Percentiles rank a stretch among this genome's conserved stretches.
phyloP scores from a whole-genome alignment of 2,329 filamentous ascomycete species.

The Phialophora tarda region DNA sequence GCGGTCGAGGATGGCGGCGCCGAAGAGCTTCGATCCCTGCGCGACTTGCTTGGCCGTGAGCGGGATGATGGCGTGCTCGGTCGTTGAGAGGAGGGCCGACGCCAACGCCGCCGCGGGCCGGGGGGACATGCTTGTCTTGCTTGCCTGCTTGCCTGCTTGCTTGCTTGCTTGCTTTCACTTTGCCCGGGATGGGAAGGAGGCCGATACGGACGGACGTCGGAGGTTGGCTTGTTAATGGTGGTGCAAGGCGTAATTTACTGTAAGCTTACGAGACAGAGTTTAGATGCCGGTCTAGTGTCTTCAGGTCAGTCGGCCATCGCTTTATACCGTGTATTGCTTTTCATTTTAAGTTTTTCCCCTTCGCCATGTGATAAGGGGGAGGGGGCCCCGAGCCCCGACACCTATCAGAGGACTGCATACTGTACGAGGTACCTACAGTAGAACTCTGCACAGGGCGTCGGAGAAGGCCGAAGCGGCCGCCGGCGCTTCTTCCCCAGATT shows the following conservation, averaged over 20 bases:
- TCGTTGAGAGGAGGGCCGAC: constrained; percentile 27
- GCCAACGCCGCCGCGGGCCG: constrained; percentile 24
- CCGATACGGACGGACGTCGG: not conserved
- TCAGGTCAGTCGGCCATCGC: no score
- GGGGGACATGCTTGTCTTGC: constrained; percentile 1
- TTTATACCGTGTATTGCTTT: not conserved
- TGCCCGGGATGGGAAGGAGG: not conserved
- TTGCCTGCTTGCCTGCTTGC: not conserved
- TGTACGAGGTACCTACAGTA: not conserved
- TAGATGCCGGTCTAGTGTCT: not conserved
- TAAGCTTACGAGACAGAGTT: not conserved
- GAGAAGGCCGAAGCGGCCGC: not conserved
- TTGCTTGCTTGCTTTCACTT: not conserved
- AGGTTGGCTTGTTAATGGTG: not conserved
- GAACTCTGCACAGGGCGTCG: not conserved
- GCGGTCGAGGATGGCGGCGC: constrained; percentile 60
- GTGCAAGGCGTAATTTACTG: not conserved
- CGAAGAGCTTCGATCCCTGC: constrained; percentile 63
- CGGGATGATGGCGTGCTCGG: constrained; percentile 57
- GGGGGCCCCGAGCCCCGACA: not conserved
- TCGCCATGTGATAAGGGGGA: not conserved
- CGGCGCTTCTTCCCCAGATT: not conserved
- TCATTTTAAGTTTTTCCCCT: not conserved
- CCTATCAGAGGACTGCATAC: not conserved
- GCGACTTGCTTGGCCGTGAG: constrained; percentile 58